Base-by-base conservation (phyloP, 2,329 filamentous ascomycete genomes). In the Knoxdaviesia proteae region DNA sequence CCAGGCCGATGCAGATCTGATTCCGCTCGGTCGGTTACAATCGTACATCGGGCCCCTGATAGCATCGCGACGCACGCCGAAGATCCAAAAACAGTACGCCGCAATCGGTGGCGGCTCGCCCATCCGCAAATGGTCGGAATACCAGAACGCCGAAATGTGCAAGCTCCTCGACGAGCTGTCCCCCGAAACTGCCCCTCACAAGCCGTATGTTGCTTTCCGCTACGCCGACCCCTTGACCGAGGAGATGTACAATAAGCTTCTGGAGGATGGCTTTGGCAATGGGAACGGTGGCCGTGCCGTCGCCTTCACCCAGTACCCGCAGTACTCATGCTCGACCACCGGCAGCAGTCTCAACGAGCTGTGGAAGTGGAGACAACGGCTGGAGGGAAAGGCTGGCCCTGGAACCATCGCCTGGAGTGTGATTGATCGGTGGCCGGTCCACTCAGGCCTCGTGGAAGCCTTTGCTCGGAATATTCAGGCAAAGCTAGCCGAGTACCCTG, bases 321-420 rank as follows among this genome's bases (percentile, higher is more conserved):
- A 98, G 58, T 98, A 98, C 61, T 94, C 84, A 20, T 98, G 92
- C 63, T 94, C 86, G 20, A 98, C 90, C 1, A 98, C 90, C 0
- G 90, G 90, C 29, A 94, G 84, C 59, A 94, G 84, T 48, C 63
- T 98, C 45, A 98, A 98, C 54, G 90, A 98, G 62, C 63, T 98
- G 34, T 98, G 90, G 90, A 94, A 92, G 62, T 94, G 87, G 86
- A 73, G 87, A 48, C 81, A 84, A 54, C 69, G 84, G 48, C 63
- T 98, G 42, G 87, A 96, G 59, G 84, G 83, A 36, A 86, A 84
- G 58, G 64, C 65, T 33, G 58, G 55, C 6, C 64, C 70, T 31
- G 87, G 87, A 8, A 67, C 77, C 2, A 94, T 98, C 49, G 71
- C 79, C 45, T 98, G 90, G 90, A 94, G 84, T 58, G 88, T 96